Conservation (phyloP, 495 filamentous ascomycete genomes). For the Neurospora sp. region DNA sequence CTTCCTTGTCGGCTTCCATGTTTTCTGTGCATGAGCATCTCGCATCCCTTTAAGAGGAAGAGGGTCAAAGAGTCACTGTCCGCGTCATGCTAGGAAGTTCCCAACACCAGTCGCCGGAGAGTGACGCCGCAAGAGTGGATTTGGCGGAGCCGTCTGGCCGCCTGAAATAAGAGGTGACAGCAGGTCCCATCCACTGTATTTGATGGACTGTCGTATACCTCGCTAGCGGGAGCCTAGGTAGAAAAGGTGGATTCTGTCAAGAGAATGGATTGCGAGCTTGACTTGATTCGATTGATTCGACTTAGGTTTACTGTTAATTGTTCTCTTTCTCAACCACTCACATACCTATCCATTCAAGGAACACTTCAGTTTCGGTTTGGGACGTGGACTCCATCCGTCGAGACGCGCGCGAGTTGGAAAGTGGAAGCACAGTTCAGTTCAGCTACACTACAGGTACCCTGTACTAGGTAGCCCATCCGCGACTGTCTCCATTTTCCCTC, state of each 20-base stretch:
- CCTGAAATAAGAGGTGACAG: background rate
- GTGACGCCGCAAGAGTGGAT: background rate
- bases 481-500: background rate
- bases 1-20: background rate
- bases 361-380: background rate
- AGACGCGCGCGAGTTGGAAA: background rate
- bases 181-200: background rate
- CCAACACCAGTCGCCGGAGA: background rate
- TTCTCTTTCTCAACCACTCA: background rate
- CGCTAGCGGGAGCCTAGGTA: background rate
- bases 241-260: background rate
- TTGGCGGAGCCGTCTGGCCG: background rate
- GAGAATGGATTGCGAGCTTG: background rate
- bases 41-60: background rate
- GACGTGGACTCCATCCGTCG: background rate
- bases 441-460: background rate
- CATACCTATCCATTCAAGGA: background rate
- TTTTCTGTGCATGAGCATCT: background rate
- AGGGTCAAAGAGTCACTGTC: background rate
- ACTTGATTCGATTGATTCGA: background rate
- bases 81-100: background rate
- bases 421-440: background rate
- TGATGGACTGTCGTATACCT: background rate
- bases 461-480: background rate
- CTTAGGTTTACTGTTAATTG: background rate